These are phyloP conservation scores for Cenchrus americanus DNA, from an alignment of 176 grass and related monocot species.

Conservation along the genomic window DNA sequence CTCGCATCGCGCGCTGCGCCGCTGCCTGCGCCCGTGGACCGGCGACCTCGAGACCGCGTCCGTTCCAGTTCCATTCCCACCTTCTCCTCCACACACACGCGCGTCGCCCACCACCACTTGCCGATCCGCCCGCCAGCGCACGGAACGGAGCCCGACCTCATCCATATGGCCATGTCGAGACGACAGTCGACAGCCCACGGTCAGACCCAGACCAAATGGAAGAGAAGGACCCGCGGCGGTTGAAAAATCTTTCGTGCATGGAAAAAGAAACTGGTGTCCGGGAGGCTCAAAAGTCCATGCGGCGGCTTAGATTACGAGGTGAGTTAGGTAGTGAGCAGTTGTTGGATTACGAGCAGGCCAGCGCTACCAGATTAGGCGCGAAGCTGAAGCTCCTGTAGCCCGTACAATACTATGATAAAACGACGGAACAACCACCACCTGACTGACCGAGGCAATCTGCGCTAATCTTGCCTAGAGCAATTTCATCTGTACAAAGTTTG, in stretches of 20 bases:
- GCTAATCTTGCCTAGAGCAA: not conserved
- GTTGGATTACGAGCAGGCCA: not conserved
- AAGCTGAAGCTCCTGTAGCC: not conserved
- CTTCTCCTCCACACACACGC: conserved; percentile 24
- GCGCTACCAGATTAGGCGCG: not conserved
- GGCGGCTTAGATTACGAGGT: conserved; percentile 3
- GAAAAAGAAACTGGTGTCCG: not conserved
- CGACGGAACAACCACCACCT: not conserved
- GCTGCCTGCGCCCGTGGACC: conserved; percentile 37
- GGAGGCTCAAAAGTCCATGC: not conserved
- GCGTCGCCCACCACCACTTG: conserved; percentile 17
- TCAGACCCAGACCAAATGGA: not conserved
- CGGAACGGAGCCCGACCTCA: not conserved
- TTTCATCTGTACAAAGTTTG: not conserved
- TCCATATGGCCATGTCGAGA: not conserved
- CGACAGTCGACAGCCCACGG: conserved; percentile 30
- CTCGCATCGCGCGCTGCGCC: not conserved
- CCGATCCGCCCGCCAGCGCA: conserved; percentile 26
- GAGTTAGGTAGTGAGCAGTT: not conserved
- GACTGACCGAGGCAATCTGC: not conserved
- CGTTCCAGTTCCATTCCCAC: conserved; percentile 12
- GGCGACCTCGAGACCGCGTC: conserved; percentile 24
- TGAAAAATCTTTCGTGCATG: not conserved
- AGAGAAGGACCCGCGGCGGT: not conserved
- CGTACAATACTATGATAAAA: not conserved